Evolutionary conservation across 257 asterid genomes (phyloP).

Genomic region (Nicotiana benthamiana): DNA sequence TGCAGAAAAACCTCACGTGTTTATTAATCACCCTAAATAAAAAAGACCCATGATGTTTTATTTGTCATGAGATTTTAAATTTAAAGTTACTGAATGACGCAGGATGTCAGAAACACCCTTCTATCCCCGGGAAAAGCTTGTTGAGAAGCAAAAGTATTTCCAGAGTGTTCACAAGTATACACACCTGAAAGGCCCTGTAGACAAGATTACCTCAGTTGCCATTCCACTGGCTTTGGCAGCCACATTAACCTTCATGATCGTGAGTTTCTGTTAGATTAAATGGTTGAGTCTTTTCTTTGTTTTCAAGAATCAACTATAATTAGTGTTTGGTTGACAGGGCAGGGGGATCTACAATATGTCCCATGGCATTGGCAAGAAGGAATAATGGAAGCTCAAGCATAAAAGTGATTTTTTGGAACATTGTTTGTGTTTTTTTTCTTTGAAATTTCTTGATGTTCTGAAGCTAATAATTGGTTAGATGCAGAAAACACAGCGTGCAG

Average conservation of each 20-base stretch:
- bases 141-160: conserved; percentile 48
- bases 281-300: neutral
- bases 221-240: conserved; percentile 66
- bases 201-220: conserved; percentile 58
- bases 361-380: conserved; percentile 81
- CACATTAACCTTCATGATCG: conserved; percentile 43
- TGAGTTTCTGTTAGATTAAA: conserved; percentile 26
- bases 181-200: conserved; percentile 48
- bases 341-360: conserved; percentile 77
- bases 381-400: conserved; percentile 21
- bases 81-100: conserved; percentile 13
- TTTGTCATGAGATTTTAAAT: neutral
- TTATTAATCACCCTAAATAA: neutral
- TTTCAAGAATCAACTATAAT: neutral
- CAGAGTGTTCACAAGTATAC: conserved; percentile 62
- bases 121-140: conserved; percentile 62
- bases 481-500: neutral
- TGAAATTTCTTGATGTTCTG: neutral
- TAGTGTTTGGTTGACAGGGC: conserved; percentile 23
- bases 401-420: neutral
- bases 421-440: neutral
- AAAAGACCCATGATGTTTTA: no score
- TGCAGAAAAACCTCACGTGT: neutral
- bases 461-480: conserved; percentile 1
- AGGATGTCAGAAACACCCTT: conserved; percentile 76